Conservation (phyloP, 371 early-diverging fungal genomes). For the Umbelopsis sp. region DNA sequence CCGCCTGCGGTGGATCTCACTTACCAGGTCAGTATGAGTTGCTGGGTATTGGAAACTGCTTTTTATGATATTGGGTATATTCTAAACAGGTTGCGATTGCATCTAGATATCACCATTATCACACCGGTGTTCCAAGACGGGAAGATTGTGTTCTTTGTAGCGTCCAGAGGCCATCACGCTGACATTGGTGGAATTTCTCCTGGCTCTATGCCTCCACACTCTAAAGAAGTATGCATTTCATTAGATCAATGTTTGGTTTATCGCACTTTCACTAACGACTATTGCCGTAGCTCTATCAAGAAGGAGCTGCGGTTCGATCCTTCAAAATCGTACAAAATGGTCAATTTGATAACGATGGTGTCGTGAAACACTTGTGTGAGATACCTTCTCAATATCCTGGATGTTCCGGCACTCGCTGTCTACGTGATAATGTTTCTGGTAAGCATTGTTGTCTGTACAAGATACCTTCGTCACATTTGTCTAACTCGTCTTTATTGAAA, state of each 20-base stretch:
- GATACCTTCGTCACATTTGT: not conserved
- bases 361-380: constrained; percentile 72
- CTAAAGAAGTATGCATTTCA: constrained; percentile 59
- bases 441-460: not conserved
- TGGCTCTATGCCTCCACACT: constrained; percentile 83
- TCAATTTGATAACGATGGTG: constrained; percentile 77
- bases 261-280: not conserved
- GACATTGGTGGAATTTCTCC: constrained; percentile 93
- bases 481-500: not conserved
- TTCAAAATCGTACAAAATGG: constrained; percentile 87
- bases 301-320: constrained; percentile 91
- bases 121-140: constrained; percentile 92
- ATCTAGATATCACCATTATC: constrained; percentile 87
- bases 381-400: constrained; percentile 86
- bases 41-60: not conserved
- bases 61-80: too few species aligned
- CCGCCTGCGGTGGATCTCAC: constrained; percentile 95
- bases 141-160: constrained; percentile 91
- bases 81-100: not conserved
- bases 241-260: not conserved
- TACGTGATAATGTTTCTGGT: constrained; percentile 85
- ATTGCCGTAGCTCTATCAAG: constrained; percentile 70
- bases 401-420: constrained; percentile 86
- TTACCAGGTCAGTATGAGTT: constrained; percentile 65
- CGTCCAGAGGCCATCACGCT: constrained; percentile 96